These are phyloP conservation scores for Corrigiola litoralis DNA, from an alignment of 179 eudicot species.

Conservation along the genomic window DNA sequence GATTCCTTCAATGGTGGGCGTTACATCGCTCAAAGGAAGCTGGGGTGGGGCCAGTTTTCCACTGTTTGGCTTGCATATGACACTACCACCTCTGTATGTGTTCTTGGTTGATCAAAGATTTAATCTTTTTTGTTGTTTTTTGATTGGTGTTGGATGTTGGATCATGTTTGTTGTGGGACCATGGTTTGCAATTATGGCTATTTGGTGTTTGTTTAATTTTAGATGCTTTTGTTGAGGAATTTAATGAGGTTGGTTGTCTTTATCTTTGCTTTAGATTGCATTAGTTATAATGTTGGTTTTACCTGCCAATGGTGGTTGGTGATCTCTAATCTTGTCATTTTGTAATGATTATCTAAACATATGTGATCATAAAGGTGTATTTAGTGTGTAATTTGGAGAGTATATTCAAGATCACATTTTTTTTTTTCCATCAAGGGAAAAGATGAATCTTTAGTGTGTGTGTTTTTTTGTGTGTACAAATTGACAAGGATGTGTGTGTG, in stretches of 20 bases:
- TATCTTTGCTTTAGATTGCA: conserved; percentile 18
- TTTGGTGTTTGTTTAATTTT: conserved; percentile 11
- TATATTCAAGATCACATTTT: conserved; percentile 6
- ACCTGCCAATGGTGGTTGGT: conserved; percentile 17
- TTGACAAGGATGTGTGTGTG: no score
- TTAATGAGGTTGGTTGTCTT: conserved; percentile 15
- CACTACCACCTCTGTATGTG: conserved; percentile 52
- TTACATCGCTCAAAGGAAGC: conserved; percentile 83
- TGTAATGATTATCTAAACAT: not conserved
- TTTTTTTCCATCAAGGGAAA: not conserved
- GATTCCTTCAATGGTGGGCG: conserved; percentile 78
- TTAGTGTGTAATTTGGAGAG: not conserved
- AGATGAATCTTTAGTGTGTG: not conserved
- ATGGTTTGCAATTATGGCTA: conserved; percentile 1
- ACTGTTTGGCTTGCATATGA: conserved; percentile 98
- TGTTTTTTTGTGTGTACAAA: no score
- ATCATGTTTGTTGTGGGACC: conserved; percentile 12
- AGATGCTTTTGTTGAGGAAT: conserved; percentile 14
- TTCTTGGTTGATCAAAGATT: not conserved
- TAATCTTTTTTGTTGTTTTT: conserved; percentile 4
- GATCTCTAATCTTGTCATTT: conserved; percentile 2
- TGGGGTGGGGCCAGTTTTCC: conserved; percentile 96
- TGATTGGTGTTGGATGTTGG: not conserved
- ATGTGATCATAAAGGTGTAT: not conserved
- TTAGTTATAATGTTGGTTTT: conserved; percentile 7